These are phyloP conservation scores for Stachybotrys chlorohalonatus DNA, from an alignment of 2,329 filamentous ascomycete genomes.

Conservation along the genomic window DNA sequence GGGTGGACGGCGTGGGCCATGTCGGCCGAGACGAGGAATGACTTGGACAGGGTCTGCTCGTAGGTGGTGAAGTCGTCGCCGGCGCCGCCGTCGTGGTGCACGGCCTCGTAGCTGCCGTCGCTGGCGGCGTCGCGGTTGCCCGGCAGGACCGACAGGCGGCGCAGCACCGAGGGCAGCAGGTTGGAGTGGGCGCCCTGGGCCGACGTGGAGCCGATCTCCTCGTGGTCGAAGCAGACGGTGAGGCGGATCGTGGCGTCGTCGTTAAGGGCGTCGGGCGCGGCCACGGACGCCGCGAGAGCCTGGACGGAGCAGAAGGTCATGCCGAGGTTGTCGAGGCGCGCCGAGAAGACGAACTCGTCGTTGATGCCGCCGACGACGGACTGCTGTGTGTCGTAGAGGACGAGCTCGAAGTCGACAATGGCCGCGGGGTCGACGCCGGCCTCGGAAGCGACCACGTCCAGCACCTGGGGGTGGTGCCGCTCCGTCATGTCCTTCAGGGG, in stretches of 20 bases:
- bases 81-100: conserved; percentile 47
- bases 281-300: conserved; percentile 74
- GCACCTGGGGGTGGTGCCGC: conserved; percentile 80
- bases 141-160: conserved; percentile 74
- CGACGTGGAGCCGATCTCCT: conserved; percentile 88
- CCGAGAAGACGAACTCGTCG: conserved; percentile 92
- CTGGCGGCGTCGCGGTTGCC: conserved; percentile 56
- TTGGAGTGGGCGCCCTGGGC: conserved; percentile 93
- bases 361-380: conserved; percentile 80
- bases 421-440: conserved; percentile 61
- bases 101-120: conserved; percentile 50
- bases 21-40: conserved; percentile 90
- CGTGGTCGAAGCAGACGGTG: conserved; percentile 94
- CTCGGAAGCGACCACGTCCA: conserved; percentile 77
- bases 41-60: conserved; percentile 84
- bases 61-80: conserved; percentile 68
- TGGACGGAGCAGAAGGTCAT: conserved; percentile 92
- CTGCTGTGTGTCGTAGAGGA: conserved; percentile 95
- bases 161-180: conserved; percentile 76
- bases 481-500: conserved; percentile 71
- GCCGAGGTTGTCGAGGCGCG: conserved; percentile 90
- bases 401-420: conserved; percentile 86
- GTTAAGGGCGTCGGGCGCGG: conserved; percentile 54
- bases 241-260: conserved; percentile 76
- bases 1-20: conserved; percentile 97